Percentiles rank a stretch among this genome's conserved stretches.
Conservation (phyloP, 2,329 filamentous ascomycete species). For the Bipolaris sorokiniana region DNA sequence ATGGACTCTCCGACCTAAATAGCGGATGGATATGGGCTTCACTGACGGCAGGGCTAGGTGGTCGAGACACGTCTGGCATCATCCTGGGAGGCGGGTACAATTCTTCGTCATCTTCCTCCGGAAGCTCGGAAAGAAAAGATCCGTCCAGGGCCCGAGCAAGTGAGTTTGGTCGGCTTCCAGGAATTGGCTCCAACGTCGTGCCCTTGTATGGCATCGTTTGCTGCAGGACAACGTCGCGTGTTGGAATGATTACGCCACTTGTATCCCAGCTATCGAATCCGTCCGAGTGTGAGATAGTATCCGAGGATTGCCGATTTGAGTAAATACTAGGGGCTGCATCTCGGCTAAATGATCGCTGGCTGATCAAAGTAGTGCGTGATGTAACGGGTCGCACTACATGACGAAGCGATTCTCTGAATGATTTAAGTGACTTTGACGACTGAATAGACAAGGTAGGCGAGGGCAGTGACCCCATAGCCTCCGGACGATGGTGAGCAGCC, state of each 20-base stretch:
- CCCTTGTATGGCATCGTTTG: constrained; percentile 48
- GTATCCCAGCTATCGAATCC: constrained; percentile 80
- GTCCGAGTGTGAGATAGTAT: constrained; percentile 55
- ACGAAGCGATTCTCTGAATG: constrained; percentile 48
- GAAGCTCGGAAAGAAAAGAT: constrained; percentile 46
- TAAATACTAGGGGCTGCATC: constrained; percentile 41
- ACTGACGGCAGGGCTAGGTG: constrained; percentile 51
- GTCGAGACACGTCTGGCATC: constrained; percentile 43
- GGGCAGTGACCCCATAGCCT: constrained; percentile 30
- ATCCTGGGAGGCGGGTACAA: constrained; percentile 43
- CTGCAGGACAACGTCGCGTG: constrained; percentile 56
- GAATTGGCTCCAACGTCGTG: constrained; percentile 73
- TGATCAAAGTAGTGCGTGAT: constrained; percentile 46
- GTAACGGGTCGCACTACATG: constrained; percentile 48
- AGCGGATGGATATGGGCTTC: constrained; percentile 79
- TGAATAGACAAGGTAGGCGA: constrained; percentile 46
- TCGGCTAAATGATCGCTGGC: constrained; percentile 38
- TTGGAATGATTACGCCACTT: constrained; percentile 68
- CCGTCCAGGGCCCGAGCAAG: constrained; percentile 66
- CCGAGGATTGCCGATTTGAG: constrained; percentile 43
- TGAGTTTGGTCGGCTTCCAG: constrained; percentile 69
- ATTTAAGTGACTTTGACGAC: constrained; percentile 46
- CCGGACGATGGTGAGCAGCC: constrained; percentile 14
- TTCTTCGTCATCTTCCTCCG: constrained; percentile 36
- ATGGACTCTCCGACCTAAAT: constrained; percentile 74